phyloP scores from a whole-genome alignment of 768 basidiomycete species.

The Pleurotus ostreatus region DNA sequence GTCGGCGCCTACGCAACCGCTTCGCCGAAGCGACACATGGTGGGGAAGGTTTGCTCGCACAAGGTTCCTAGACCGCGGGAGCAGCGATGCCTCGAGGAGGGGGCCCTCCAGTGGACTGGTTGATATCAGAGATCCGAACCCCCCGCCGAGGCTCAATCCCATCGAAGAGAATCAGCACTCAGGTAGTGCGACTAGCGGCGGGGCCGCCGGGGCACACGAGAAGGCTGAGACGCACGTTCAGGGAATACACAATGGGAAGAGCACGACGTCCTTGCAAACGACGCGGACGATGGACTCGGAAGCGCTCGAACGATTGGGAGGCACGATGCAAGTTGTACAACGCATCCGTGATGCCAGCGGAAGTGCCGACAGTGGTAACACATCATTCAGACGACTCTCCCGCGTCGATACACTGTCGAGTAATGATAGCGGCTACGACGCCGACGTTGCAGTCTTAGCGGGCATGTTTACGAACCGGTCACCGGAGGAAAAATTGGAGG shows the following conservation, averaged over 20 bases:
- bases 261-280: conserved; percentile 53
- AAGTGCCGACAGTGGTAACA: conserved; percentile 12
- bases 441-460: conserved; percentile 13
- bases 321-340: conserved; percentile 69
- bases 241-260: conserved; percentile 36
- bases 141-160: conserved; percentile 59
- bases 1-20: conserved; percentile 38
- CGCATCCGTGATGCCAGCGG: conserved; percentile 26
- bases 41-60: conserved; percentile 72
- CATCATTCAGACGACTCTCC: neutral
- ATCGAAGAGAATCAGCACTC: conserved; percentile 52
- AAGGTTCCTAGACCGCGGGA: conserved; percentile 56
- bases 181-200: neutral
- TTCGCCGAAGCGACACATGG: conserved; percentile 72
- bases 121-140: conserved; percentile 79
- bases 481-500: conserved; percentile 1
- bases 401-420: conserved; percentile 11
- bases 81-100: conserved; percentile 32
- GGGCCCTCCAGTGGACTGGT: conserved; percentile 19
- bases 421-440: conserved; percentile 2
- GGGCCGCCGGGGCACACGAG: conserved; percentile 12
- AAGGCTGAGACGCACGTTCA: neutral
- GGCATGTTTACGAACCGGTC: conserved; percentile 24
- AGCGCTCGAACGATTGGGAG: conserved; percentile 61
- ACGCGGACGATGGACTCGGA: conserved; percentile 66